Evolutionary conservation across 305 asterid genomes (phyloP).

Genomic region (Fraxinus platypoda): DNA sequence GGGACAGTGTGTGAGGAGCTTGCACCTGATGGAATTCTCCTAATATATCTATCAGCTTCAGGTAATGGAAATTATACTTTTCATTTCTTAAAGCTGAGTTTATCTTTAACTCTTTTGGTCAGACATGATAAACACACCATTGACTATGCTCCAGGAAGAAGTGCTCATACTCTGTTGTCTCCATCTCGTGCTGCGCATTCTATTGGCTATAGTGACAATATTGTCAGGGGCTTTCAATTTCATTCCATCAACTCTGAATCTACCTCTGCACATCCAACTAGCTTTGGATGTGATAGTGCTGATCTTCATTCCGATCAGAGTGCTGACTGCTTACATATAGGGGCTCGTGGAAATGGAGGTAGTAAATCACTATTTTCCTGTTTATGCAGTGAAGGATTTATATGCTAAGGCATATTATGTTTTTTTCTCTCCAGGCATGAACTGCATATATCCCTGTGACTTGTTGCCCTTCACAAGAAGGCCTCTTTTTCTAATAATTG

Average conservation of each 20-base stretch:
- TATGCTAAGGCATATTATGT: conserved; percentile 11
- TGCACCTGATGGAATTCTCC: conserved; percentile 82
- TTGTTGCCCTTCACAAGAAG: conserved; percentile 90
- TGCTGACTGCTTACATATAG: conserved; percentile 65
- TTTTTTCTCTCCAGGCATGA: conserved; percentile 52
- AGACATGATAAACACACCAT: conserved; percentile 23
- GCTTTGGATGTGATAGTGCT: conserved; percentile 39
- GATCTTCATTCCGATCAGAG: conserved; percentile 40
- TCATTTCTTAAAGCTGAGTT: conserved; percentile 15
- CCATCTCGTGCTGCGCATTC: conserved; percentile 55
- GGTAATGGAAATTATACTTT: conserved; percentile 45
- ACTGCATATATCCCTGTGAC: conserved; percentile 84
- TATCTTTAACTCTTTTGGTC: conserved; percentile 13
- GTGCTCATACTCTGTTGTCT: conserved; percentile 46
- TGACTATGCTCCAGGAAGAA: conserved; percentile 52
- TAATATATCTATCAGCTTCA: conserved; percentile 76
- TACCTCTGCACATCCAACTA: conserved; percentile 35
- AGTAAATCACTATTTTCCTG: conserved; percentile 18
- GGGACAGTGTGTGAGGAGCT: conserved; percentile 93
- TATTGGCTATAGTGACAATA: conserved; percentile 45
- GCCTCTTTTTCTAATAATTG: conserved; percentile 79
- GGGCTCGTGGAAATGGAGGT: conserved; percentile 81
- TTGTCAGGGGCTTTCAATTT: conserved; percentile 54
- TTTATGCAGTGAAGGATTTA: conserved; percentile 4
- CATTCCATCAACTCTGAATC: conserved; percentile 52